phyloP scores from a whole-genome alignment of 805 yeast species.

The Barnettozyma populi region DNA sequence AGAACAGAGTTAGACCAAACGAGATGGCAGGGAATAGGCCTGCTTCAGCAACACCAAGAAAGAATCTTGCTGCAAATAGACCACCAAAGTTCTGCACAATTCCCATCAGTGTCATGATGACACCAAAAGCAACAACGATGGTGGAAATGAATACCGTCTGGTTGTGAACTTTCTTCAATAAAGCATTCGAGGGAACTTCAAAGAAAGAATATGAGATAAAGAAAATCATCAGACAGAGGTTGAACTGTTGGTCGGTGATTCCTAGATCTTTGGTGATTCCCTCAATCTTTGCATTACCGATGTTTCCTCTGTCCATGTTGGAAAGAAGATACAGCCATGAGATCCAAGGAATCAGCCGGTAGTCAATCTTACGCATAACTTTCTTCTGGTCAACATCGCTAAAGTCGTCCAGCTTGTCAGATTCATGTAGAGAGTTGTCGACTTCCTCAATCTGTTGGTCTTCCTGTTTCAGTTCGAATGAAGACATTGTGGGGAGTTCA shows the following conservation, averaged over 20 bases:
- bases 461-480: slow-evolving; percentile 1
- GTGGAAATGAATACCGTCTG: slow-evolving; percentile 43
- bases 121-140: slow-evolving; percentile 40
- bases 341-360: slow-evolving; percentile 35
- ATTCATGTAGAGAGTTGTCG: background rate
- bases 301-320: slow-evolving; percentile 46
- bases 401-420: slow-evolving; percentile 4
- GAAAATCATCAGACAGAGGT: slow-evolving; percentile 39
- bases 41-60: slow-evolving; percentile 39
- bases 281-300: slow-evolving; percentile 50
- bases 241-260: slow-evolving; percentile 32
- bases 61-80: slow-evolving; percentile 34
- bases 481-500: background rate
- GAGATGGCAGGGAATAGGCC: slow-evolving; percentile 38
- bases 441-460: slow-evolving; percentile 1
- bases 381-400: slow-evolving; percentile 19
- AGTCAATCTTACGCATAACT: slow-evolving; percentile 35
- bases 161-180: slow-evolving; percentile 17
- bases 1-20: slow-evolving; percentile 34
- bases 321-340: slow-evolving; percentile 37
- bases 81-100: slow-evolving; percentile 30
- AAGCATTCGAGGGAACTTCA: slow-evolving; percentile 31
- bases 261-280: slow-evolving; percentile 37
- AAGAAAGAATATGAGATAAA: slow-evolving; percentile 36
- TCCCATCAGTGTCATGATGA: slow-evolving; percentile 39